phyloP scores from a whole-genome alignment of 2,329 filamentous ascomycete species.

The Fusarium nelsonii region DNA sequence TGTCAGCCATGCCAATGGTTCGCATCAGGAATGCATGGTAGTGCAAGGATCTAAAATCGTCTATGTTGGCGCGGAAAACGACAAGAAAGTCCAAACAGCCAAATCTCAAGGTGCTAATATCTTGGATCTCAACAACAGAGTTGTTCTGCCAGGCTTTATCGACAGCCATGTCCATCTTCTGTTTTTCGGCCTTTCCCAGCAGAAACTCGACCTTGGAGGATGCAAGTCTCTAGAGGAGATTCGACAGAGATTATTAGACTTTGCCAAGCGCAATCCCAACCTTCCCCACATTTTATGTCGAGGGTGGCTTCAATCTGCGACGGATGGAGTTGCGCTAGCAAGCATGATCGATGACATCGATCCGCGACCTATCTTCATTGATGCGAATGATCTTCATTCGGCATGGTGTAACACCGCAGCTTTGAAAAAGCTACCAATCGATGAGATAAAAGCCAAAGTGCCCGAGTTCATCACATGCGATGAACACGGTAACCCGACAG shows the following conservation, averaged over 20 bases:
- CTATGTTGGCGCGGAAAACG: slow-evolving; percentile 11
- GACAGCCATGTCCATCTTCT: slow-evolving; percentile 66
- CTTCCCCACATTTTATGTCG: slow-evolving; percentile 60
- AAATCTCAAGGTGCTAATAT: slow-evolving; percentile 16
- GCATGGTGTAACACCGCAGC: slow-evolving; percentile 64
- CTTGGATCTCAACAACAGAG: slow-evolving; percentile 49
- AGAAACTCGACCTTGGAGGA: slow-evolving; percentile 58
- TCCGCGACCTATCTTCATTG: slow-evolving; percentile 63
- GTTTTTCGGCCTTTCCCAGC: slow-evolving; percentile 61
- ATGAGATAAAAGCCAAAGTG: slow-evolving; percentile 56
- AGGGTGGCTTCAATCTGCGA: slow-evolving; percentile 62
- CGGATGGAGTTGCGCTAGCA: slow-evolving; percentile 54
- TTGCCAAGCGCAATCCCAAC: slow-evolving; percentile 57
- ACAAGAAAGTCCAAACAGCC: slow-evolving; percentile 1
- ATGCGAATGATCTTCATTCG: slow-evolving; percentile 64
- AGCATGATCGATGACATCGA: slow-evolving; percentile 60
- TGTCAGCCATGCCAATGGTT: background rate
- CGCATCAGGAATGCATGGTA: slow-evolving; percentile 20
- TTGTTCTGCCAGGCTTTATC: slow-evolving; percentile 63
- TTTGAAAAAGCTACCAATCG: slow-evolving; percentile 58
- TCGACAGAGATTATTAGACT: slow-evolving; percentile 54
- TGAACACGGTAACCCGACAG: slow-evolving; percentile 57
- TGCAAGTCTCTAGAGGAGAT: slow-evolving; percentile 61
- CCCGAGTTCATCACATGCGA: slow-evolving; percentile 61
- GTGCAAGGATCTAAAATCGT: slow-evolving; percentile 15